Evolutionary conservation across 2,329 filamentous ascomycete species (phyloP).

Genomic region (Colletotrichum theobromicola): DNA sequence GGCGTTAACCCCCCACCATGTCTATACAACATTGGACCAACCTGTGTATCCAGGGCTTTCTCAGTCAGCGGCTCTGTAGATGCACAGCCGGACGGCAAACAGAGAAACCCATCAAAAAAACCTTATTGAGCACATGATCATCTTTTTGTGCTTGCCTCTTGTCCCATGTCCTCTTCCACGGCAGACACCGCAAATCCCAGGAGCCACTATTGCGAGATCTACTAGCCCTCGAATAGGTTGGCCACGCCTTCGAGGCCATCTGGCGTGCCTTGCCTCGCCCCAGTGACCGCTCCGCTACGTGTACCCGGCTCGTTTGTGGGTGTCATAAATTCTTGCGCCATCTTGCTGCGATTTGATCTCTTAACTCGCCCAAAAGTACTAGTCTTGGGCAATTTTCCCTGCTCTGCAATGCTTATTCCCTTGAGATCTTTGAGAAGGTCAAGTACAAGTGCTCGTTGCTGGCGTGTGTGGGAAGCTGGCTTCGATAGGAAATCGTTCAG

Average conservation of each 20-base stretch:
- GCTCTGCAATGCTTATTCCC: constrained; percentile 90
- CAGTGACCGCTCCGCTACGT: constrained; percentile 30
- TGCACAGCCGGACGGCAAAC: neutral
- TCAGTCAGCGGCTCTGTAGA: neutral
- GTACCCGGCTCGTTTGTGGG: constrained; percentile 32
- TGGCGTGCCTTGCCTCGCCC: constrained; percentile 43
- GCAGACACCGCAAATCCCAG: neutral
- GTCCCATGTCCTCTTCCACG: neutral
- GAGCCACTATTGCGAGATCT: neutral
- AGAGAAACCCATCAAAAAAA: neutral
- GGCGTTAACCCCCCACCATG: neutral
- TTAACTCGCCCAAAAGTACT: constrained; percentile 45
- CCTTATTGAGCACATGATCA: neutral
- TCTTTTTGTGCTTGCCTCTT: neutral
- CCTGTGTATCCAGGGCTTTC: neutral
- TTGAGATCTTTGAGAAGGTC: constrained; percentile 86
- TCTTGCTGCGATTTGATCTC: constrained; percentile 56
- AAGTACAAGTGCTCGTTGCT: constrained; percentile 81
- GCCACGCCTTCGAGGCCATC: constrained; percentile 62
- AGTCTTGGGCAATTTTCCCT: constrained; percentile 78
- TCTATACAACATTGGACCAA: neutral
- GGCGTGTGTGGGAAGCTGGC: constrained; percentile 67
- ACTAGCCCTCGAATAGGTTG: constrained; percentile 51
- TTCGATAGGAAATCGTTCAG: constrained; percentile 66
- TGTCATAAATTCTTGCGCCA: constrained; percentile 73